Conservation (phyloP, 345 rosid species). For the Ailanthus altissimus region DNA sequence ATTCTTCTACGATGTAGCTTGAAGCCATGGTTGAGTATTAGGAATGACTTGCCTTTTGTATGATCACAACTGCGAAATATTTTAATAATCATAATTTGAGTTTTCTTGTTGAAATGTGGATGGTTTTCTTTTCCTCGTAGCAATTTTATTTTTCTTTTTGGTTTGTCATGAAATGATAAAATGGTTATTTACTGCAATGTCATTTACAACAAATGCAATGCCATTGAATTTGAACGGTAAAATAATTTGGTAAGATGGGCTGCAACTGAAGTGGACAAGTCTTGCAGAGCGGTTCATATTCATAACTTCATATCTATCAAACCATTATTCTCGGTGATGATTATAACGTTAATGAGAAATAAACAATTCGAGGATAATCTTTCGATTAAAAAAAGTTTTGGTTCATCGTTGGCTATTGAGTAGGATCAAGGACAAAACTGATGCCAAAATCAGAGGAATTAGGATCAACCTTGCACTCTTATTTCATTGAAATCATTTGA, state of each 20-base stretch:
- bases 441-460: too few species aligned
- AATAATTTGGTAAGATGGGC: neutral
- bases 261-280: neutral
- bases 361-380: too few species aligned
- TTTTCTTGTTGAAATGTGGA: conserved; percentile 1
- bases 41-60: neutral
- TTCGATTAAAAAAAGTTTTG: too few species aligned
- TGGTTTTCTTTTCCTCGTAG: neutral
- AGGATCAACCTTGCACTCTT: too few species aligned
- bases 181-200: neutral
- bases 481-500: too few species aligned
- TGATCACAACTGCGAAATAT: neutral
- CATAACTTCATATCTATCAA: too few species aligned
- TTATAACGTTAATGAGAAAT: too few species aligned
- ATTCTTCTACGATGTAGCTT: neutral
- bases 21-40: neutral
- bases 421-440: too few species aligned
- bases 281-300: too few species aligned
- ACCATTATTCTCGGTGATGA: neutral
- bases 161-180: neutral
- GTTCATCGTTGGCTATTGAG: too few species aligned
- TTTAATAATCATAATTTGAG: neutral
- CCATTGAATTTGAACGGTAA: neutral
- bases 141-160: neutral
- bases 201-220: neutral